A percentile compares a stretch with the other conserved stretches of the same genome.
These are phyloP conservation scores for Chaetothyriales sp. DNA, from an alignment of 2,329 filamentous ascomycete species.

Conservation along the genomic window DNA sequence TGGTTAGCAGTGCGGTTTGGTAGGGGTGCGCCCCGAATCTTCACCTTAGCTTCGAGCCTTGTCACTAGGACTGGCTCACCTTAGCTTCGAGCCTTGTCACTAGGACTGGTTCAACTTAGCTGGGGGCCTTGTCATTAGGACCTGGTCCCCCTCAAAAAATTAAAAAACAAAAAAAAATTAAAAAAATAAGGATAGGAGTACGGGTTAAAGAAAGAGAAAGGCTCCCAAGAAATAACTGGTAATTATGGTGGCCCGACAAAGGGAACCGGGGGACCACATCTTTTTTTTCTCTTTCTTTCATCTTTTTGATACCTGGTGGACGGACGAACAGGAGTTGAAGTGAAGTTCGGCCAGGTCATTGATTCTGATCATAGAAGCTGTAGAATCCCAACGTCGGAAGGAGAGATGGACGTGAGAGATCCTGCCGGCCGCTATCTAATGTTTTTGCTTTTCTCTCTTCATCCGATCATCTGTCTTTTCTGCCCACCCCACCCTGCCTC, in stretches of 20 bases:
- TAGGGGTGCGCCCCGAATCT: background rate
- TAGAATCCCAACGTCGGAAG: too few species aligned
- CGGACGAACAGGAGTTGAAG: background rate
- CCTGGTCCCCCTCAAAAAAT: background rate
- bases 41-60: background rate
- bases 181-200: background rate
- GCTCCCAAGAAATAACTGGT: background rate
- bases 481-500: slow-evolving; percentile 17
- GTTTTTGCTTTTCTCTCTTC: background rate
- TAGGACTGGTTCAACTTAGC: too few species aligned
- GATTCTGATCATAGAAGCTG: too few species aligned
- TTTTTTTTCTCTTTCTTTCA: background rate
- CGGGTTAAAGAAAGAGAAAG: background rate
- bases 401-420: background rate
- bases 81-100: background rate
- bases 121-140: background rate
- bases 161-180: background rate
- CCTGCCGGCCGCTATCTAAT: background rate
- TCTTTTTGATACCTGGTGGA: background rate
- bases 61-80: background rate
- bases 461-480: background rate
- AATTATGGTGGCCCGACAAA: background rate
- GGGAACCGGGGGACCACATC: background rate
- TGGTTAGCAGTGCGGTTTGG: background rate
- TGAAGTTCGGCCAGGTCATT: too few species aligned